phyloP scores from a whole-genome alignment of 371 early-diverging fungal species.

The Conidiobolus incongruus region DNA sequence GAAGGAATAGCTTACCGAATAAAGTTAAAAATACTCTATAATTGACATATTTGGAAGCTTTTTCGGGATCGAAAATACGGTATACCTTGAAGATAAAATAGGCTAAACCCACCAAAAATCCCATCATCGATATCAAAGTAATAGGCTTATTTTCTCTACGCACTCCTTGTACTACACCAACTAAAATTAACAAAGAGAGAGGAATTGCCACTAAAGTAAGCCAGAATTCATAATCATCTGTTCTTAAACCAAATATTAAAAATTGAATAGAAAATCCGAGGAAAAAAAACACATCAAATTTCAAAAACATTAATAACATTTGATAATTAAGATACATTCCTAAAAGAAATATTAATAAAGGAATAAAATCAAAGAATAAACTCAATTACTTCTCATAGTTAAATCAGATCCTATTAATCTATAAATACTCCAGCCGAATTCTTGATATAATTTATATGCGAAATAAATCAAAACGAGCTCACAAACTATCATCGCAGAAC shows the following conservation, averaged over 20 bases:
- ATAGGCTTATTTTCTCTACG: slow-evolving; percentile 30
- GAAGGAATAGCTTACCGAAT: slow-evolving; percentile 30
- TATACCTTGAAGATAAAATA: slow-evolving; percentile 74
- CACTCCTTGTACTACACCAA: slow-evolving; percentile 55
- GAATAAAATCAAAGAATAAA: background rate
- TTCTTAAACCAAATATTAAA: slow-evolving; percentile 44
- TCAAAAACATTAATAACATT: slow-evolving; percentile 64
- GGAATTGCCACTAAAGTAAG: slow-evolving; percentile 58
- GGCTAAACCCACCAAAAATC: slow-evolving; percentile 37
- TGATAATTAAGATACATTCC: slow-evolving; percentile 72
- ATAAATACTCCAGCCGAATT: slow-evolving; percentile 88
- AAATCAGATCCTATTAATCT: slow-evolving; percentile 85
- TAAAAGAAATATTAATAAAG: slow-evolving; percentile 6
- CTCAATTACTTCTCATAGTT: slow-evolving; percentile 41
- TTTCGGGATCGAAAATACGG: slow-evolving; percentile 35
- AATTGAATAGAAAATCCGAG: slow-evolving; percentile 71
- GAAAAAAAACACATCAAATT: slow-evolving; percentile 72
- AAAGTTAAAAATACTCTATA: slow-evolving; percentile 61
- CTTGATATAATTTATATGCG: slow-evolving; percentile 33
- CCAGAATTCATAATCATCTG: slow-evolving; percentile 31
- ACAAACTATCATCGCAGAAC: background rate
- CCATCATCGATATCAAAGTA: slow-evolving; percentile 38
- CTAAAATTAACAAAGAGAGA: slow-evolving; percentile 35
- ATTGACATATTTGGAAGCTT: slow-evolving; percentile 20
- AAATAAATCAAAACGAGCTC: slow-evolving; percentile 9